Evolutionary conservation across 192 early-diverging fungal genomes (phyloP).

Genomic region (Lunasporangiospora selenospora): DNA sequence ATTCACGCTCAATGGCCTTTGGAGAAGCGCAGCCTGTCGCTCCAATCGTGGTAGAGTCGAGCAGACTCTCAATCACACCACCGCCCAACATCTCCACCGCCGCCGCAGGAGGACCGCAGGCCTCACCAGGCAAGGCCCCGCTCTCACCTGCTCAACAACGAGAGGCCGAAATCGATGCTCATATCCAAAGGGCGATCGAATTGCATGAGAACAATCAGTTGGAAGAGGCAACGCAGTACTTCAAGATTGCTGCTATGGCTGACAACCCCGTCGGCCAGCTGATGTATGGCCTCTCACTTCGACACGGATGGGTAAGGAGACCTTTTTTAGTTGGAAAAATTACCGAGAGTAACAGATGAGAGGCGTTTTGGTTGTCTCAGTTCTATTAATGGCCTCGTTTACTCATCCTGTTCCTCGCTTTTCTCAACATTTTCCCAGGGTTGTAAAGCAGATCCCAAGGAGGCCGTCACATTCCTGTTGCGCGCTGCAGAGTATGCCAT

Average conservation of each 20-base stretch:
- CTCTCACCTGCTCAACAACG: slow-evolving; percentile 38
- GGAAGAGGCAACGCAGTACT: slow-evolving; percentile 75
- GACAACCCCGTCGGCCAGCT: slow-evolving; percentile 78
- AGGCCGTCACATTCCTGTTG: slow-evolving; percentile 76
- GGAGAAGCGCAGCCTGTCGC: background rate
- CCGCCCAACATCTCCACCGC: background rate
- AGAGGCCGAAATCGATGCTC: slow-evolving; percentile 57
- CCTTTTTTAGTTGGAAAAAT: too few species aligned
- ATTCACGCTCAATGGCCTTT: slow-evolving; percentile 11
- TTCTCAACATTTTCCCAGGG: too few species aligned
- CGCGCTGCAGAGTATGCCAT: slow-evolving; percentile 79
- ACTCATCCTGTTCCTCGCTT: too few species aligned
- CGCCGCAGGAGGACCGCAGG: background rate
- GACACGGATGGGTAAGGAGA: slow-evolving; percentile 78
- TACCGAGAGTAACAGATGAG: too few species aligned
- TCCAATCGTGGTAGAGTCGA: too few species aligned
- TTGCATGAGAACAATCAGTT: slow-evolving; percentile 79
- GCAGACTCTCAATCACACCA: background rate
- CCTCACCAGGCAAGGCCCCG: slow-evolving; percentile 3
- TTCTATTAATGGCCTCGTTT: too few species aligned
- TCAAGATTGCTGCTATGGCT: slow-evolving; percentile 71
- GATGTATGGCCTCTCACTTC: slow-evolving; percentile 77
- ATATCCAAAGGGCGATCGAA: slow-evolving; percentile 71
- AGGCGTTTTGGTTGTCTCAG: too few species aligned
- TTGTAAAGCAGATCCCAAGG: slow-evolving; percentile 67